Evolutionary conservation across 148 eudicot species (phyloP).

Genomic region (Diospyros kaki): DNA sequence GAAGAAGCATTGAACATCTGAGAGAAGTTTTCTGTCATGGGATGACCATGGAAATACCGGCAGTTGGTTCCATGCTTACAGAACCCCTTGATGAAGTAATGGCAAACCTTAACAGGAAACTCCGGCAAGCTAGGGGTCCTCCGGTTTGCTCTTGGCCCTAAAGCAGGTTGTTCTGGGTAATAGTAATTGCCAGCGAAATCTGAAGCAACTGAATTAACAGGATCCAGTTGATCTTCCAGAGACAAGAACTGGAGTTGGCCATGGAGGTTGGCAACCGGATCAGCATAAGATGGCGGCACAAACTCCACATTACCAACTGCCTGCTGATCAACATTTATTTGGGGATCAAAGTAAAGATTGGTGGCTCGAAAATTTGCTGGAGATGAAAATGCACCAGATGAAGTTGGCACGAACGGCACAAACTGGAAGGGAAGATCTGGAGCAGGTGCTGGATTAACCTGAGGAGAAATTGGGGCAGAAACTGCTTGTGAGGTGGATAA

Average conservation of each 20-base stretch:
- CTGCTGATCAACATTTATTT: constrained; percentile 22
- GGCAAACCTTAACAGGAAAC: constrained; percentile 62
- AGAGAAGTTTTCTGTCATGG: constrained; percentile 29
- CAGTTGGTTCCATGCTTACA: constrained; percentile 81
- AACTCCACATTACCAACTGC: constrained; percentile 26
- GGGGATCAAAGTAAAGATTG: constrained; percentile 37
- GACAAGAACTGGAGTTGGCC: constrained; percentile 36
- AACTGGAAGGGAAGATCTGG: constrained; percentile 37
- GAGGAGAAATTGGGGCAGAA: constrained; percentile 9
- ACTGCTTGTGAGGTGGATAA: neutral
- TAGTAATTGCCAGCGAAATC: constrained; percentile 31
- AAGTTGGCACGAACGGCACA: constrained; percentile 30
- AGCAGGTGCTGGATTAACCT: constrained; percentile 19
- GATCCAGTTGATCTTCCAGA: constrained; percentile 47
- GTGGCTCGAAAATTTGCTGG: constrained; percentile 19
- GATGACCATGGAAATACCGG: constrained; percentile 57
- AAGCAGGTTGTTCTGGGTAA: constrained; percentile 30
- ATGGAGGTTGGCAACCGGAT: constrained; percentile 33
- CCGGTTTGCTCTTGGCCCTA: constrained; percentile 35
- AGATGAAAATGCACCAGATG: constrained; percentile 25
- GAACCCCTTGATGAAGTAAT: constrained; percentile 65
- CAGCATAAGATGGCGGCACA: constrained; percentile 27
- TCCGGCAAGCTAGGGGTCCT: constrained; percentile 45
- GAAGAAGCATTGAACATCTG: constrained; percentile 29
- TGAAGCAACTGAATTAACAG: constrained; percentile 20